A percentile compares a stretch with the other conserved stretches of the same genome.
Evolutionary conservation across 2,329 filamentous ascomycete genomes (phyloP).

Genomic region (Anisogramma anomala): DNA sequence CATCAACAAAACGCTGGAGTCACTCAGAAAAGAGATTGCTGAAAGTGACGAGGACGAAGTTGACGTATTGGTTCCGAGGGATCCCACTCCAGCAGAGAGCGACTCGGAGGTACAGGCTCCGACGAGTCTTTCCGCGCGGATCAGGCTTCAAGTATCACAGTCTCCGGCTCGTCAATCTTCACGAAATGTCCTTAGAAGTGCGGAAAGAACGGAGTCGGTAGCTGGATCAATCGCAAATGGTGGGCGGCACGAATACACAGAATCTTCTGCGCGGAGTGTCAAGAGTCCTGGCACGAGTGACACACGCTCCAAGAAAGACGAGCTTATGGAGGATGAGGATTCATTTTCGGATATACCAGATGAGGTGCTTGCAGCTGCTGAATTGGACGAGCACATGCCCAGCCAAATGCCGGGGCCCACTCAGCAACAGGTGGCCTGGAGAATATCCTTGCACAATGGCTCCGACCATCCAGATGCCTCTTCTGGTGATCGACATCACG

Average conservation of each 20-base stretch:
- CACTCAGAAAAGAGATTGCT: slow-evolving; percentile 30
- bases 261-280: background rate
- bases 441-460: slow-evolving; percentile 8
- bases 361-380: slow-evolving; percentile 35
- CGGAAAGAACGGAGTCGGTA: background rate
- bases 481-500: background rate
- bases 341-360: slow-evolving; percentile 48
- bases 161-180: background rate
- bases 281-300: background rate
- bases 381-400: slow-evolving; percentile 7
- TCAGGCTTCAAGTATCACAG: background rate
- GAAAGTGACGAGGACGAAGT: slow-evolving; percentile 16
- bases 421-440: slow-evolving; percentile 21
- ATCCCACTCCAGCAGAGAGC: slow-evolving; percentile 3
- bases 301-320: slow-evolving; percentile 14
- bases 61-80: slow-evolving; percentile 9
- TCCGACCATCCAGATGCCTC: background rate
- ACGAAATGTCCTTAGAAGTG: background rate
- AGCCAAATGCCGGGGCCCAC: slow-evolving; percentile 5
- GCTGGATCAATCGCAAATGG: background rate
- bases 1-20: slow-evolving; percentile 43
- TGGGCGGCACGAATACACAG: background rate
- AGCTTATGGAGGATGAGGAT: slow-evolving; percentile 35
- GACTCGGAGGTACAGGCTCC: background rate
- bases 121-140: background rate